Base-by-base conservation (phyloP, 2,329 filamentous ascomycete species). In the Aspergillus terreus region DNA sequence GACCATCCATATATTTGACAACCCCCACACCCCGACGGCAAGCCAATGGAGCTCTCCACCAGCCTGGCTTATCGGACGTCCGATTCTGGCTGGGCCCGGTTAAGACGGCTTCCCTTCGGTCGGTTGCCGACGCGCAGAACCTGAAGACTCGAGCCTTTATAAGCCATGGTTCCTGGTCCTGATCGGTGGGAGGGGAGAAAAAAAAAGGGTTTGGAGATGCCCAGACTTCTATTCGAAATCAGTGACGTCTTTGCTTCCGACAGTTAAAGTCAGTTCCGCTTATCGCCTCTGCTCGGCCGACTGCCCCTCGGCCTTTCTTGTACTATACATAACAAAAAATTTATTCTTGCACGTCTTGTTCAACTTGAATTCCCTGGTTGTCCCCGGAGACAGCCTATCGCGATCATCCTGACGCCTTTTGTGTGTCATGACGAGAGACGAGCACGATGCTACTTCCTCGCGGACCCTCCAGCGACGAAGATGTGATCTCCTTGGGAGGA, bases 101-200 rank as follows among this genome's bases (percentile, higher is more conserved):
- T 68, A 65, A 58, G 35, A 60, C 64, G 64, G 65, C 62, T 63
- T 57, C 36, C 32, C 27, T 17, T 19, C 44, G 52, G 56, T 53
- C 57, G 56, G 54, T 49, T 44, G 59, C 58, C 61, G 57, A 46
- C 40, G 14, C 10, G 21, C 30, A 27, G 30, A 47, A 33, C 12
- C 30, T 27, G 36, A 41, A 36, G 10, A 19, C 19, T 19, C 19
- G 19, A 32, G 30, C 15, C 19, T 47, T 51, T 47, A 47, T 47
- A 51, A 46, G 40, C 14, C 25, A 43, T 41, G 25, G 38, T 44
- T 51, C 44, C 49, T 47, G 49, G 35, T 35, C 19, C 40, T 42
- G 23, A 42, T 42, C 40, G 17, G 15, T 12, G 19, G 15, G 15
- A 42, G 40, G 6, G 11, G 40, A 5, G 9, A 10, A 10, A 42